Base-by-base conservation (phyloP, 257 asterid species). In the Solanum chiquidenum region DNA sequence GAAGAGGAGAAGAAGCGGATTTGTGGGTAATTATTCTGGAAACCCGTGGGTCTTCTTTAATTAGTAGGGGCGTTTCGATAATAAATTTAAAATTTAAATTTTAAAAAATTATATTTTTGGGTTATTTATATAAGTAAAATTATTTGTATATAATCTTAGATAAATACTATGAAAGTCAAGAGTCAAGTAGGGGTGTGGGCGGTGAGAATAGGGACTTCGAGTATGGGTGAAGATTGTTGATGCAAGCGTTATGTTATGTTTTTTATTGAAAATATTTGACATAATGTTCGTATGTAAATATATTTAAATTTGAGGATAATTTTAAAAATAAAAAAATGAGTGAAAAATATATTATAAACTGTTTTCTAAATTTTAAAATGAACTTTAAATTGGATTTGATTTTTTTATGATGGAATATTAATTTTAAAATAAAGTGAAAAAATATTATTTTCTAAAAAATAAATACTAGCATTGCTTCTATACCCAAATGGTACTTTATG, bases 11-110 rank as follows among this genome's bases (percentile, higher is more conserved):
- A 12, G 25, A 31, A 68, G 75, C 3, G 87, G 86, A 31, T 88
- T 25, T 42, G 44, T 40, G 64, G 64, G 83, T 40, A 86, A 86
- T 5, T 44, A 11, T 83, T 86, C 90, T 88, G 83, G 90, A 58
- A 86, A 52, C 83, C 27, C 42, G 33, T 16, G 82, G 83, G 60
- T 20, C 40, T 7, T 37, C 84, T 18, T 55, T 55, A 52, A 16
- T 52, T 16, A 55, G 64, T 1, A 18, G 92, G 90, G 92, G 89
- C 88, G 18, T 35, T 73, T 35, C n/a, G 18, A 42, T 33, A 1
- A 55, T 55, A 55, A 18, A 0, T 55, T 55, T 55, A 40, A 40
- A 44, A 44, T 12, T 44, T 44, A 12, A 3, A 9, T 40, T 49
- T 44, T 10, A 4, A 49, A 46, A 4, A 49, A 49, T 2, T 49